These are phyloP conservation scores for Ascoidea asiatica DNA, from an alignment of 805 yeast species.

Conservation along the genomic window DNA sequence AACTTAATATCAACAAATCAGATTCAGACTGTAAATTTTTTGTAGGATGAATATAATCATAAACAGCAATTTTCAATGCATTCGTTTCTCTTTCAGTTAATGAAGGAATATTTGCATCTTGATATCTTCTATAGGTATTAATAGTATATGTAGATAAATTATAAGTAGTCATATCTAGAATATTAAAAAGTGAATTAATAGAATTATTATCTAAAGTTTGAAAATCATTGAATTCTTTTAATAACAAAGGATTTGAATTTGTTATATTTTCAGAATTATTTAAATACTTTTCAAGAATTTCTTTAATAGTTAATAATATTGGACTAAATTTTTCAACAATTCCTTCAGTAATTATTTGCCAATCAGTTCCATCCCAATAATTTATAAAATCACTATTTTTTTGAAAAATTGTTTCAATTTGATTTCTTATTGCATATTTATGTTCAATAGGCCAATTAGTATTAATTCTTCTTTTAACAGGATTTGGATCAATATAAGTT, in stretches of 20 bases:
- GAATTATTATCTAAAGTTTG: conserved; percentile 10
- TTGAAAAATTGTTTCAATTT: conserved; percentile 18
- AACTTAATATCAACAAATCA: conserved; percentile 36
- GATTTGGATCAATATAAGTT: conserved; percentile 34
- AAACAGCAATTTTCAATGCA: conserved; percentile 23
- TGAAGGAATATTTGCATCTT: conserved; percentile 9
- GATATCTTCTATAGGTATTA: conserved; percentile 31
- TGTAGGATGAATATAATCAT: conserved; percentile 33
- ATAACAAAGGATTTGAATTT: too few species aligned
- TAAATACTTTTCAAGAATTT: conserved; percentile 17
- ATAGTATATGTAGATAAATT: conserved; percentile 27
- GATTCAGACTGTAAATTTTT: conserved; percentile 22
- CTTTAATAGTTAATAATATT: conserved; percentile 25
- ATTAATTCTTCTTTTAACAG: conserved; percentile 26
- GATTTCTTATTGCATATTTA: conserved; percentile 21
- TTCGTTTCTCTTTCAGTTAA: conserved; percentile 9
- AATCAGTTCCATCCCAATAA: conserved; percentile 31
- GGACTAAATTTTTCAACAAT: conserved; percentile 44
- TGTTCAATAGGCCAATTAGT: conserved; percentile 21
- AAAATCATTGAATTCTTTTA: too few species aligned
- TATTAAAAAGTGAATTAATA: conserved; percentile 36
- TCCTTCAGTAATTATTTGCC: conserved; percentile 38
- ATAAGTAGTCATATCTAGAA: conserved; percentile 14
- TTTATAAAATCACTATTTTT: conserved; percentile 16
- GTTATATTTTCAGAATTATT: conserved; percentile 5